These are phyloP conservation scores for Mycena albidolilacea DNA, from an alignment of 768 basidiomycete species.

Conservation along the genomic window DNA sequence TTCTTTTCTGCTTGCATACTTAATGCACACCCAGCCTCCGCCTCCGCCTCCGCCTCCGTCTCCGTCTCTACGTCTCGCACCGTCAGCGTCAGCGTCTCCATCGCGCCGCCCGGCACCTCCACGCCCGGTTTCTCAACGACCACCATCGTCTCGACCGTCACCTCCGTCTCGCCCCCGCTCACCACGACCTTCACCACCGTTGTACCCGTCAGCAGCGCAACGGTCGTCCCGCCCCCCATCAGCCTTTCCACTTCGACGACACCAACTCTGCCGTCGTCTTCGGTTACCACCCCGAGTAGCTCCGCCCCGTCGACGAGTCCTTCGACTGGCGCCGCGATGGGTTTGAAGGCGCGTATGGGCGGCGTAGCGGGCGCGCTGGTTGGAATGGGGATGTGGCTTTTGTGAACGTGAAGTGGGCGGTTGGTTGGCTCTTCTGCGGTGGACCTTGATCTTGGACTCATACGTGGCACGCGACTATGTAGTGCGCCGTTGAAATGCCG, in stretches of 20 bases:
- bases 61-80: not conserved
- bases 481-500: not conserved
- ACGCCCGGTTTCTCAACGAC: not conserved
- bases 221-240: constrained; percentile 7
- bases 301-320: constrained; percentile 18
- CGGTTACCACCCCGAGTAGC: not conserved
- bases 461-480: not conserved
- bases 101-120: not conserved
- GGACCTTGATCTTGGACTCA: not conserved
- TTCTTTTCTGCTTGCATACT: not conserved
- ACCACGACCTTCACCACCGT: constrained; percentile 30
- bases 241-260: not conserved
- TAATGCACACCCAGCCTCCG: not conserved
- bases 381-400: constrained; percentile 14
- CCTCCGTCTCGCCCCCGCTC: constrained; percentile 27
- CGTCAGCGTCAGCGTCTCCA: not conserved
- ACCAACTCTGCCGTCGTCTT: not conserved
- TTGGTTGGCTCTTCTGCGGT: not conserved
- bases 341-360: not conserved
- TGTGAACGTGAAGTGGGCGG: not conserved
- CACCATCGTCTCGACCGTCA: constrained; percentile 18
- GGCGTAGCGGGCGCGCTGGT: constrained; percentile 1
- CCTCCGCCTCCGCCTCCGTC: constrained; percentile 8
- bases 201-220: constrained; percentile 3
- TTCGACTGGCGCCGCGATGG: not conserved